Base-by-base conservation (phyloP, 768 basidiomycete genomes). In the Phylloporus sp. region DNA sequence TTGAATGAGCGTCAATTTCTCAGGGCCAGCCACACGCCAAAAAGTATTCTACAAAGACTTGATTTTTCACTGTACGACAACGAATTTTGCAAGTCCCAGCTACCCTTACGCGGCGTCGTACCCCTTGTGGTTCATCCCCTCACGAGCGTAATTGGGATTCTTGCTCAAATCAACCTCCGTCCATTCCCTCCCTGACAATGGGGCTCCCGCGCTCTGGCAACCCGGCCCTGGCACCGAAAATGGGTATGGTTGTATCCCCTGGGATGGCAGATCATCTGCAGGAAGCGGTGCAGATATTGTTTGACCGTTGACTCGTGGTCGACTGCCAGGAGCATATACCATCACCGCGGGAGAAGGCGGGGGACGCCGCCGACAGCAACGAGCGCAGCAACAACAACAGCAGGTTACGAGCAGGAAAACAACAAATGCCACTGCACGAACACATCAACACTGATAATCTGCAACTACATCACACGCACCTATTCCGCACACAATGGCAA, bases 1-100 rank as follows among this genome's bases (percentile, higher is more conserved):
- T 36, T 10, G 46, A 3, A 6, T 48, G 42, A 38, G 34, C 51
- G 51, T n/a, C 54, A 50, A 50, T 70, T 69, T 68, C 67, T 47
- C 46, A 47, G 58, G 60, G 52, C 59, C 56, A 48, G 45, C 44
- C 49, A 41, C 40, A 24, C 23, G 22, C 8, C 39, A 40, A 41
- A 29, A 24, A 41, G 22, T 9, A 18, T 9, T 36, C 23, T 16
- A 41, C 39, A 41, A 41, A 41, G 23, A 23, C 5, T 41, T 26
- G 12, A 41, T 41, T 41, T 18, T 36, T 16, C n/a, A n/a, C 22
- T 20, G 12, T 23, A 39, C 20, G 13, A 23, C 39, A 22, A 23
- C 2, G 23, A 16, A 41, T 16, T 20, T 7, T 34, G 3, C 35
- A 8, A 36, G n/a, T n/a, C n/a, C 18, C 20, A 7, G 8, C n/a